phyloP scores from a whole-genome alignment of 2,329 filamentous ascomycete species.

The Fusarium acutatum region DNA sequence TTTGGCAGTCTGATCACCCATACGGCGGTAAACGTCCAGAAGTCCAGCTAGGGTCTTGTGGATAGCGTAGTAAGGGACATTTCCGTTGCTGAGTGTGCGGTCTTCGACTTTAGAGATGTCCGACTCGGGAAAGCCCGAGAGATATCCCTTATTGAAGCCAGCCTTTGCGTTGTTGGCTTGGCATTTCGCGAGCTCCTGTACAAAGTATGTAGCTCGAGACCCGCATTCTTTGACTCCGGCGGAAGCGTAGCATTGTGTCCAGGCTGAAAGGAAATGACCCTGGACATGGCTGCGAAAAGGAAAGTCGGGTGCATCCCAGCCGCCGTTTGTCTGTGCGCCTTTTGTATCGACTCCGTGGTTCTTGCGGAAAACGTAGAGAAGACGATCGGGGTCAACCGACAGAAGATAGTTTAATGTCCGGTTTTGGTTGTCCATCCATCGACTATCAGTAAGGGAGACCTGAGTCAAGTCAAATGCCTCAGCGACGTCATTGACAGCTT shows the following conservation, averaged over 20 bases:
- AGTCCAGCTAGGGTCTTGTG: conserved; percentile 63
- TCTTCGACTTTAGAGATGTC: conserved; percentile 56
- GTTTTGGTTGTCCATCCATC: conserved; percentile 32
- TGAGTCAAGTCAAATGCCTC: conserved; percentile 12
- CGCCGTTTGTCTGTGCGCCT: conserved; percentile 55
- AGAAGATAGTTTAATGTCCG: conserved; percentile 26
- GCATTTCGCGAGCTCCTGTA: conserved; percentile 58
- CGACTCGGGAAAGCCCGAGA: conserved; percentile 62
- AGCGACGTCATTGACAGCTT: conserved; percentile 3
- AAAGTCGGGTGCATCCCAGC: conserved; percentile 63
- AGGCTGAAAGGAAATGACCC: conserved; percentile 60
- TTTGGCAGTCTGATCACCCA: conserved; percentile 53
- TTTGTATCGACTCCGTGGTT: conserved; percentile 46
- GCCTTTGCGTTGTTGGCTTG: conserved; percentile 58
- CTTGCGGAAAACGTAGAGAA: conserved; percentile 23
- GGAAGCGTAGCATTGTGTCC: conserved; percentile 58
- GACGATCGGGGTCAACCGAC: conserved; percentile 11
- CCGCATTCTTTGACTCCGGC: conserved; percentile 54
- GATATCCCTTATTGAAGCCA: conserved; percentile 56
- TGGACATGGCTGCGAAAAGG: conserved; percentile 62
- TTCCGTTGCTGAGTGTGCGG: conserved; percentile 55
- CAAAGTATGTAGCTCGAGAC: conserved; percentile 56
- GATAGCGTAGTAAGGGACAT: conserved; percentile 63
- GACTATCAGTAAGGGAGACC: conserved; percentile 24
- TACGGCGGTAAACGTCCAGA: conserved; percentile 57